Conservation (phyloP, 2,329 filamentous ascomycete species). For the Penicillium sp. region DNA sequence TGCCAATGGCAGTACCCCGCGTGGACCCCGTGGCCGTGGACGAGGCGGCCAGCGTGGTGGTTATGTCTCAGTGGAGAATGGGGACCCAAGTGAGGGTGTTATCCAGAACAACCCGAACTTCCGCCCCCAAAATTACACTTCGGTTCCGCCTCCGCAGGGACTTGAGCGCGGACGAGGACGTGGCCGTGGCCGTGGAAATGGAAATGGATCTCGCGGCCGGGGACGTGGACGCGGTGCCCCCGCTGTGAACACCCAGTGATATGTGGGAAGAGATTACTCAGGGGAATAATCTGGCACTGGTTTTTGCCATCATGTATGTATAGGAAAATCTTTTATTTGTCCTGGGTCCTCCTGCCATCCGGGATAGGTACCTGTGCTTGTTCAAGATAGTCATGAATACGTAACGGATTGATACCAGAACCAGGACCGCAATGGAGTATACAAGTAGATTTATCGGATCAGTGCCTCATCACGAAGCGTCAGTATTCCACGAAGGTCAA, state of each 20-base stretch:
- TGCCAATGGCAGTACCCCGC: constrained; percentile 24
- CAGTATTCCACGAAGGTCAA: too few species aligned
- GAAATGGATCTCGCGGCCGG: constrained; percentile 32
- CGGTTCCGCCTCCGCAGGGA: constrained; percentile 49
- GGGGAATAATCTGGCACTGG: not conserved
- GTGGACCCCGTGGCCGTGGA: constrained; percentile 34
- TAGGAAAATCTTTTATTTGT: not conserved
- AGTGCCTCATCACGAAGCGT: too few species aligned
- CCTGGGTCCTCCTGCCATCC: not conserved
- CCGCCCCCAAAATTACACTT: constrained; percentile 53
- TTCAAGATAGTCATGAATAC: not conserved
- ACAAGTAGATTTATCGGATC: not conserved
- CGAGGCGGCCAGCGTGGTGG: constrained; percentile 35
- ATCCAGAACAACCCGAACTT: constrained; percentile 57
- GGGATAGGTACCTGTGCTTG: not conserved
- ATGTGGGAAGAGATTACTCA: not conserved
- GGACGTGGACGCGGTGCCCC: constrained; percentile 31
- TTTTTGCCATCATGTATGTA: constrained; percentile 9
- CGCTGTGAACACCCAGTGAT: constrained; percentile 11
- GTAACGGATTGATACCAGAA: constrained; percentile 8
- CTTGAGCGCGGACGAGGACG: constrained; percentile 40
- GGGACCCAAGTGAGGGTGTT: constrained; percentile 54
- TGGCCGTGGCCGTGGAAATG: constrained; percentile 38
- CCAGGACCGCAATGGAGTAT: not conserved
- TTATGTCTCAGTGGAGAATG: constrained; percentile 46